phyloP scores from a whole-genome alignment of 2,329 filamentous ascomycete genomes.

The Stemphylium lycopersici region DNA sequence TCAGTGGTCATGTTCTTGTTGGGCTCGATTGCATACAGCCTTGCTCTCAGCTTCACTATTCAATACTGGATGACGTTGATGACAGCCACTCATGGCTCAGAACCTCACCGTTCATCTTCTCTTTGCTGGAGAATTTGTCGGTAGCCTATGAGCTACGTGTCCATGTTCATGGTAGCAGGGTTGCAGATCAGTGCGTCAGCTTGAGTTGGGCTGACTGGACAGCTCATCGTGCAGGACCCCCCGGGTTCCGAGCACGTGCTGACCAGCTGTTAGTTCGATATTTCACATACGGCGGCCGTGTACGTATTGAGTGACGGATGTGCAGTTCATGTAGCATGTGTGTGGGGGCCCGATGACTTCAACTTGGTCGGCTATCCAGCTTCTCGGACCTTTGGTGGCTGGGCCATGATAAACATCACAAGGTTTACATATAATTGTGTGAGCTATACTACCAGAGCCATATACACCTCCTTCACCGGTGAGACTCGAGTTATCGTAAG shows the following conservation, averaged over 20 bases:
- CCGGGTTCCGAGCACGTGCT: slow-evolving; percentile 4
- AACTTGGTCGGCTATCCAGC: background rate
- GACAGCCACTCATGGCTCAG: slow-evolving; percentile 28
- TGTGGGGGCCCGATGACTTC: background rate
- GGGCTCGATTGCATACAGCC: slow-evolving; percentile 22
- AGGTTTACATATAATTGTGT: background rate
- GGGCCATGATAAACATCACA: background rate
- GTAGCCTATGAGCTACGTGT: slow-evolving; percentile 47
- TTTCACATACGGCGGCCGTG: background rate
- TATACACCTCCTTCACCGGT: background rate
- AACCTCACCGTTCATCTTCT: slow-evolving; percentile 24
- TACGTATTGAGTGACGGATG: background rate
- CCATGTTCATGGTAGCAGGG: slow-evolving; percentile 38
- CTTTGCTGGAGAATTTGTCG: slow-evolving; percentile 19
- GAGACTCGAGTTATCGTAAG: background rate
- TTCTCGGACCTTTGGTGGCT: slow-evolving; percentile 5
- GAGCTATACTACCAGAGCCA: slow-evolving; percentile 3
- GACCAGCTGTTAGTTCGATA: slow-evolving; percentile 5
- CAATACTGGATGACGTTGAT: slow-evolving; percentile 24
- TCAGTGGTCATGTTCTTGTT: slow-evolving; percentile 10
- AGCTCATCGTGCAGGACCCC: slow-evolving; percentile 46
- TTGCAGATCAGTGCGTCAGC: slow-evolving; percentile 32
- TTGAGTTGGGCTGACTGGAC: slow-evolving; percentile 31
- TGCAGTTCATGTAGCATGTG: slow-evolving; percentile 3
- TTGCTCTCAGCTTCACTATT: slow-evolving; percentile 25